Evolutionary conservation across 371 early-diverging fungal species (phyloP).

Genomic region (Zychaea mexicana): DNA sequence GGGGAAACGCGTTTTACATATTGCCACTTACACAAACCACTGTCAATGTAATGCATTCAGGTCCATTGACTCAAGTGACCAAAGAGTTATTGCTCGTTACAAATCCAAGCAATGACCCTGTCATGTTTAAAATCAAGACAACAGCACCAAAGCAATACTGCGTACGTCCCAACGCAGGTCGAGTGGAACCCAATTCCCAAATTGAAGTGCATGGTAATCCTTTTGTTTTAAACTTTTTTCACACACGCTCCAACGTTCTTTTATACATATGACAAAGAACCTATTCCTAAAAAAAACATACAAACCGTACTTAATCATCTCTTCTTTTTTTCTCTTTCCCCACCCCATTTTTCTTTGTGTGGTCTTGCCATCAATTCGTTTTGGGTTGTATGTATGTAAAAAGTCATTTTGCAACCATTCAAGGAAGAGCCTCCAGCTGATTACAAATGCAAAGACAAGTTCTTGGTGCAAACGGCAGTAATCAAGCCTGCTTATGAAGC

Average conservation of each 20-base stretch:
- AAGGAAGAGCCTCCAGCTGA: slow-evolving; percentile 70
- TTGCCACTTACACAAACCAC: too few relatives aligned
- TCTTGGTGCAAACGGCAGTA: slow-evolving; percentile 63
- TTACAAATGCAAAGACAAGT: slow-evolving; percentile 85
- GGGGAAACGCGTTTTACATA: too few relatives aligned
- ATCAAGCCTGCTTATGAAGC: slow-evolving; percentile 13
- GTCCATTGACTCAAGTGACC: slow-evolving; percentile 68
- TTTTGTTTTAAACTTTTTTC: not conserved
- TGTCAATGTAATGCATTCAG: slow-evolving; percentile 25
- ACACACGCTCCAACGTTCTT: not conserved
- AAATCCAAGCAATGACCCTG: slow-evolving; percentile 59
- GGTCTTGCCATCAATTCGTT: too few relatives aligned
- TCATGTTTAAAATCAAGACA: slow-evolving; percentile 91
- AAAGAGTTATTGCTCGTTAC: slow-evolving; percentile 53
- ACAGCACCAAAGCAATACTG: slow-evolving; percentile 93
- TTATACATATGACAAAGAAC: too few relatives aligned
- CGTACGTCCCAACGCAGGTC: slow-evolving; percentile 87
- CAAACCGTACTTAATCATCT: slow-evolving; percentile 3
- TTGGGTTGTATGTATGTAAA: too few relatives aligned
- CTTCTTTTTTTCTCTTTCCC: slow-evolving; percentile 9
- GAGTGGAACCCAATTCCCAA: slow-evolving; percentile 61
- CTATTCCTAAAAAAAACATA: too few relatives aligned
- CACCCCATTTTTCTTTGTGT: not conserved
- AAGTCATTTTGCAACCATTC: slow-evolving; percentile 79
- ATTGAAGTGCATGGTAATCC: slow-evolving; percentile 67